phyloP scores from a whole-genome alignment of 2,329 filamentous ascomycete genomes.

The Fusarium tanahbumbuense region DNA sequence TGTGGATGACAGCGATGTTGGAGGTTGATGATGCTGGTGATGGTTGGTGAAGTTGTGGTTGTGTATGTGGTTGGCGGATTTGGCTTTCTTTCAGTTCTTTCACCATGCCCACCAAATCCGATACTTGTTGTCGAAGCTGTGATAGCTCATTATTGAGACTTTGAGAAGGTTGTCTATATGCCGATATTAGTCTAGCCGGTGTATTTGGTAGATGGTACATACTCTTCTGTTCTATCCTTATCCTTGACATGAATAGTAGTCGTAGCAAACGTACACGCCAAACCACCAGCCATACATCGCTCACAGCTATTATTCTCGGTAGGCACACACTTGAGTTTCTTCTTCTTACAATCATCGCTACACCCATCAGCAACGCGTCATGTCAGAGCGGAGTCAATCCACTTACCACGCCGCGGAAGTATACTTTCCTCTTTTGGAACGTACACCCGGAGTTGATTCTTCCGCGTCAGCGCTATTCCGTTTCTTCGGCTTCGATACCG shows the following conservation, averaged over 20 bases:
- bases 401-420: conserved; percentile 53
- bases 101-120: conserved; percentile 43
- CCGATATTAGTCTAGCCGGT: too few relatives aligned
- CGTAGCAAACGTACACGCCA: conserved; percentile 44
- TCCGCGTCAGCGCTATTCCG: conserved; percentile 25
- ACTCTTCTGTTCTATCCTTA: conserved; percentile 41
- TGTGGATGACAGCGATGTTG: conserved; percentile 19
- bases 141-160: conserved; percentile 46
- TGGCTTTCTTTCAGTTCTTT: conserved; percentile 44
- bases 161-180: conserved; percentile 25
- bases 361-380: conserved; percentile 6
- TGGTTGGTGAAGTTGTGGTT: neutral
- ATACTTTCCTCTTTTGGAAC: conserved; percentile 53
- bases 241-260: conserved; percentile 28
- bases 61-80: neutral
- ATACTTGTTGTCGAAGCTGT: conserved; percentile 48
- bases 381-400: rapidly evolving
- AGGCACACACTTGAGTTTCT: conserved; percentile 56
- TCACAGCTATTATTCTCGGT: conserved; percentile 45
- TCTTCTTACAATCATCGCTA: conserved; percentile 55
- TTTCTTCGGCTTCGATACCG: conserved; percentile 26
- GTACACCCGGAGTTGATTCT: conserved; percentile 5
- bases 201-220: neutral
- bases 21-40: conserved; percentile 14
- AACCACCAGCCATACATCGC: conserved; percentile 46